Conservation (phyloP, 177 flowering plant genomes). For the Vitis hybrid region DNA sequence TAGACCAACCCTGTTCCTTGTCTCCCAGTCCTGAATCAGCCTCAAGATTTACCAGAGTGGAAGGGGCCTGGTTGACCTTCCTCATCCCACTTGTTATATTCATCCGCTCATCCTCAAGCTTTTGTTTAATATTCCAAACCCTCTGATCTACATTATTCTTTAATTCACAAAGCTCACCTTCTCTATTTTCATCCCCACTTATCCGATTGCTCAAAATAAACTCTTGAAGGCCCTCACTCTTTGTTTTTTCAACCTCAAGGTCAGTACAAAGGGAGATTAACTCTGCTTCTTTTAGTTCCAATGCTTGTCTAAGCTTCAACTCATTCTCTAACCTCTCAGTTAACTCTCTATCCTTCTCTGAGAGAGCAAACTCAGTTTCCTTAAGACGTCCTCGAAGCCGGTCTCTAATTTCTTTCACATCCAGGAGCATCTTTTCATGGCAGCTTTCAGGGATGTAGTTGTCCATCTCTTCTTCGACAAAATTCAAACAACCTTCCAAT, state of each 20-base stretch:
- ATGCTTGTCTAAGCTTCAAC: constrained; percentile 45
- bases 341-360: constrained; percentile 56
- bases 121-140: constrained; percentile 49
- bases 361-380: constrained; percentile 49
- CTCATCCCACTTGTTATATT: constrained; percentile 21
- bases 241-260: constrained; percentile 32
- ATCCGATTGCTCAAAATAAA: constrained; percentile 13
- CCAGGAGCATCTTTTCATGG: constrained; percentile 44
- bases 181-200: constrained; percentile 28
- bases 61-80: constrained; percentile 4
- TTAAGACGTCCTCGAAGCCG: constrained; percentile 54
- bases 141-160: constrained; percentile 59
- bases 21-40: constrained; percentile 19
- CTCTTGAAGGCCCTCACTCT: constrained; percentile 30
- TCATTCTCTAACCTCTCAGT: constrained; percentile 46
- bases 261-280: constrained; percentile 26
- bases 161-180: constrained; percentile 43
- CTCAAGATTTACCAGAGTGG: background rate
- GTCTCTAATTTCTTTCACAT: constrained; percentile 46
- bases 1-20: constrained; percentile 13
- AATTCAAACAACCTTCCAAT: constrained; percentile 61
- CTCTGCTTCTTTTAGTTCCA: constrained; percentile 56
- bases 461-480: constrained; percentile 62
- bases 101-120: constrained; percentile 40
- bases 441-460: constrained; percentile 31